A percentile compares a stretch with the other conserved stretches of the same genome.
Conservation (phyloP, 805 yeast genomes). For the Saccharomyces kudriavzevii region DNA sequence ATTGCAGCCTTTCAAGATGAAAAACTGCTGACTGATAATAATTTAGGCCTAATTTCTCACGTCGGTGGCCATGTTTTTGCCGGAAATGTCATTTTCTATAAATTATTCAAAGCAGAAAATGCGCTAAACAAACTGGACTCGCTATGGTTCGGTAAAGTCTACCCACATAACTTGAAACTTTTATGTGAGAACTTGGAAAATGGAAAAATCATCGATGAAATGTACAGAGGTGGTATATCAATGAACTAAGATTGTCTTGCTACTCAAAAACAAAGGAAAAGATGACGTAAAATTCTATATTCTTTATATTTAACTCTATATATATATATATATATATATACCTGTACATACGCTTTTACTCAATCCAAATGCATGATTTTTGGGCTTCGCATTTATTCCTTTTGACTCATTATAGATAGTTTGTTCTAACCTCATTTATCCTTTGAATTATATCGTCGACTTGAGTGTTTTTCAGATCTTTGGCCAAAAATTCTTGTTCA, state of each 20-base stretch:
- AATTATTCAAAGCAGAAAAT: neutral
- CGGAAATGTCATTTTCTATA: constrained; percentile 62
- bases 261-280: neutral
- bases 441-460: constrained; percentile 23
- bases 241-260: neutral
- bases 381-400: neutral
- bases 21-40: constrained; percentile 16
- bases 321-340: neutral
- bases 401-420: constrained; percentile 13
- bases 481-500: constrained; percentile 25
- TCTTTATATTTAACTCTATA: neutral
- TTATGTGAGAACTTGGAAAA: constrained; percentile 49
- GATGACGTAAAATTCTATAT: neutral
- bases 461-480: constrained; percentile 29
- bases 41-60: constrained; percentile 59
- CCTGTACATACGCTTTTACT: neutral
- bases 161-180: constrained; percentile 58
- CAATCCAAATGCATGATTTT: neutral
- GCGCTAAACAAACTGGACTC: constrained; percentile 19
- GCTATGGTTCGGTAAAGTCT: constrained; percentile 73
- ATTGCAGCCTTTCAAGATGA: constrained; percentile 7
- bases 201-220: constrained; percentile 44
- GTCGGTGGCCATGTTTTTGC: constrained; percentile 84
- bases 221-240: constrained; percentile 42
- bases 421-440: constrained; percentile 25